A percentile compares a stretch with the other conserved stretches of the same genome.
Evolutionary conservation across 441 rosid species (phyloP).

Genomic region (Hura crepitans): DNA sequence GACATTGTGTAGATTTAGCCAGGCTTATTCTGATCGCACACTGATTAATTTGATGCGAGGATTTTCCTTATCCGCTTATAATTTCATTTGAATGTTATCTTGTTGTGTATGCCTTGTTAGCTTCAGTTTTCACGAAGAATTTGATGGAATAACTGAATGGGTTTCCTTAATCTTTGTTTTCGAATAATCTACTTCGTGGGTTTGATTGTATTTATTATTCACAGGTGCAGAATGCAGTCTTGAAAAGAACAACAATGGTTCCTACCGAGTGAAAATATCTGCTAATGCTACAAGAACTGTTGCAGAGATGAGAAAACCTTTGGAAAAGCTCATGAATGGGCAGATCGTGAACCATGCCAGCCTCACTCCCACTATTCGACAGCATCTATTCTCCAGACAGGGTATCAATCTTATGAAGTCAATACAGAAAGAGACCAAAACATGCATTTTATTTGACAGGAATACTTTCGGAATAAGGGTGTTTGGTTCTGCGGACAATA

Average conservation of each 20-base stretch:
- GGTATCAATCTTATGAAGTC: conserved; percentile 23
- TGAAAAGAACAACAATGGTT: conserved; percentile 24
- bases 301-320: conserved; percentile 28
- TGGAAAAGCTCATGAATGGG: conserved; percentile 31
- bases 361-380: conserved; percentile 20
- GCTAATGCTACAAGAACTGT: conserved; percentile 27
- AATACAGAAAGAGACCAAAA: conserved; percentile 19
- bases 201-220: not conserved
- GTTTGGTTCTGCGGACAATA: conserved; percentile 22
- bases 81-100: no score
- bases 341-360: conserved; percentile 13
- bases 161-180: no score
- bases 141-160: no score
- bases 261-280: conserved; percentile 24
- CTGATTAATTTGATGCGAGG: no score
- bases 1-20: no score
- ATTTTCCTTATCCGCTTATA: no score
- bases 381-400: conserved; percentile 18
- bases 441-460: conserved; percentile 24
- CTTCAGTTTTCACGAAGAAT: no score
- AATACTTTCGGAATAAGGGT: conserved; percentile 14
- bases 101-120: no score
- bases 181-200: no score
- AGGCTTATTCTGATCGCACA: no score
- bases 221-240: conserved; percentile 21